Conservation (phyloP, 2,329 filamentous ascomycete species). For the Huntiella abstrusa region DNA sequence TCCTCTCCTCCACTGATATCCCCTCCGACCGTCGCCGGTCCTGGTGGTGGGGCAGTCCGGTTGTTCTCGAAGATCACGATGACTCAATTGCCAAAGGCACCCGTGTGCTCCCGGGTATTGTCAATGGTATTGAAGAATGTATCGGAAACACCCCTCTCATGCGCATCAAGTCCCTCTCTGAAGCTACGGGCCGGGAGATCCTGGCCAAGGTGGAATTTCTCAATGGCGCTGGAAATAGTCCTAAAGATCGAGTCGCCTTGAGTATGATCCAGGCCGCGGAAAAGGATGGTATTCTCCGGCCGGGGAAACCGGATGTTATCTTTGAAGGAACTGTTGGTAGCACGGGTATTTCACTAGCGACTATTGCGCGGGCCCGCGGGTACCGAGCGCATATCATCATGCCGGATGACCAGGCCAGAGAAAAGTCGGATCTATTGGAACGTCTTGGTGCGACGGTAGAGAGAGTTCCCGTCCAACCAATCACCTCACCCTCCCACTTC, state of each 20-base stretch:
- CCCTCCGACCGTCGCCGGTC: constrained; percentile 18
- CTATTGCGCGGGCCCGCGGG: constrained; percentile 68
- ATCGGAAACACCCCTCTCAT: constrained; percentile 90
- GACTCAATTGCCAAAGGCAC: constrained; percentile 8
- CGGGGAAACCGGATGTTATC: constrained; percentile 74
- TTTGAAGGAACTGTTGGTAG: constrained; percentile 96
- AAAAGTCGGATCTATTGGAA: constrained; percentile 76
- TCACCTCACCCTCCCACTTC: constrained; percentile 83
- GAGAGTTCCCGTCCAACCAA: constrained; percentile 74
- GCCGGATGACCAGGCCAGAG: constrained; percentile 74
- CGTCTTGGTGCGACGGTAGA: constrained; percentile 89
- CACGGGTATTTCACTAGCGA: constrained; percentile 86
- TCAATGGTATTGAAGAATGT: constrained; percentile 69
- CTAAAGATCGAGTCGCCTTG: constrained; percentile 87
- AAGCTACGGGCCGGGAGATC: constrained; percentile 74
- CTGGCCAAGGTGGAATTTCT: constrained; percentile 91
- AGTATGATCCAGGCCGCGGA: constrained; percentile 77
- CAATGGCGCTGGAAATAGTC: constrained; percentile 82
- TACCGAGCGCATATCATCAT: constrained; percentile 95
- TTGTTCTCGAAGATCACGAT: constrained; percentile 17
- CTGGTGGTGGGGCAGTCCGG: constrained; percentile 28
- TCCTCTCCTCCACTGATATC: constrained; percentile 24
- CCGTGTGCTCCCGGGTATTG: constrained; percentile 21
- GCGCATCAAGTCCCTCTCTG: constrained; percentile 65
- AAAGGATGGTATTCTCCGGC: constrained; percentile 52